phyloP scores from a whole-genome alignment of 352 stramenopile genomes.

The Pythium graminicola region DNA sequence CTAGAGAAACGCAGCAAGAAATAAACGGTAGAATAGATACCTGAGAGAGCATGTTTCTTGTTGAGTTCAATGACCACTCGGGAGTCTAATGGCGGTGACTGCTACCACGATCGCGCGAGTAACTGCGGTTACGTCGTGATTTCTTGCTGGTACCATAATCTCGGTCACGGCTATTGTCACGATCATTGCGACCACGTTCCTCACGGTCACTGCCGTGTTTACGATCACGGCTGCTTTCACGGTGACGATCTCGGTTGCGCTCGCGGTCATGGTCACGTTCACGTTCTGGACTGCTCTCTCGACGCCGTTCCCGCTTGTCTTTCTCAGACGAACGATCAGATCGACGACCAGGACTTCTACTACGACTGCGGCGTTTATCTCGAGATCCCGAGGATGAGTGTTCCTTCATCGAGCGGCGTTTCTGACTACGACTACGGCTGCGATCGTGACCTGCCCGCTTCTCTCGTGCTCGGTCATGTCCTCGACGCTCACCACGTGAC shows the following conservation, averaged over 20 bases:
- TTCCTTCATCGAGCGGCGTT: not conserved
- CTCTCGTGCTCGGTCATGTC: not conserved
- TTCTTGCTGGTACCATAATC: constrained; percentile 12
- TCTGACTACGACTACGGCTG: not conserved
- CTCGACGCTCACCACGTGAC: not conserved
- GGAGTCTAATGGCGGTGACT: constrained; percentile 5
- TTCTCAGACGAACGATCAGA: constrained; percentile 1
- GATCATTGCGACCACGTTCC: constrained; percentile 6
- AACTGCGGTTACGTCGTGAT: constrained; percentile 18
- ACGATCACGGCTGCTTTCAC: constrained; percentile 4
- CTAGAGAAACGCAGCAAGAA: constrained; percentile 3
- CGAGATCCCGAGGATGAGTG: not conserved
- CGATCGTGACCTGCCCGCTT: constrained; percentile 2
- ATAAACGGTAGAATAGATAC: too few species aligned
- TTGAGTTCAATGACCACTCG: not conserved
- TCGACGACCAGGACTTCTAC: constrained; percentile 7
- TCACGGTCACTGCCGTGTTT: constrained; percentile 7
- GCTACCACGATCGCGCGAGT: constrained; percentile 7
- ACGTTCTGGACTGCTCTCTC: not conserved
- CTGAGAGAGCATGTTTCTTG: too few species aligned
- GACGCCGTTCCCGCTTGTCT: not conserved
- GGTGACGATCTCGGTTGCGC: constrained; percentile 3
- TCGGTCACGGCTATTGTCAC: constrained; percentile 11
- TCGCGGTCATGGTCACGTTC: constrained; percentile 7
- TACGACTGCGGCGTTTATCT: constrained; percentile 16